Base-by-base conservation (phyloP, 2,329 filamentous ascomycete genomes). In the Blumeria graminis region DNA sequence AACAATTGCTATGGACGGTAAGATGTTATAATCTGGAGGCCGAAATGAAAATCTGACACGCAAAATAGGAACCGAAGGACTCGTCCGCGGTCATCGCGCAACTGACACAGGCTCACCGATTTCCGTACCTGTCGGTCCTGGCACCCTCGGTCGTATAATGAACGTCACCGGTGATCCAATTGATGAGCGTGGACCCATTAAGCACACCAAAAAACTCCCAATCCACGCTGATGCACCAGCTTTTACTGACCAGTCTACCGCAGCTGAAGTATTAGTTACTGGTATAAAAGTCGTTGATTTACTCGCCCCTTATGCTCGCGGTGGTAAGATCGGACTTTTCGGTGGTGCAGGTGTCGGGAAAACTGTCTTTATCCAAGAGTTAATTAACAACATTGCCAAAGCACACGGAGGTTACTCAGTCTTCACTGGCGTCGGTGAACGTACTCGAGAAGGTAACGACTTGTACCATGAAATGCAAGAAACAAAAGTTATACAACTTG, bases 381-480 rank as follows among this genome's bases (percentile, higher is more conserved):
- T 98, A 71, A 98, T 98, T 78, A 98, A 98, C 88, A 98, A 98
- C 84, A 96, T 98, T 71, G 92, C 92, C 76, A 96, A 96, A 82
- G 92, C 92, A 67, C 92, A 98, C 79, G 92, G 92, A 94, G 92
- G 92, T 94, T 98, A 94, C 86, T 98, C 92, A 65, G 92, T 98
- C 72, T 98, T 98, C 84, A 94, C 88, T 71, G 92, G 92, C 90
- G 92, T 98, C 75, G 92, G 92, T 73, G 92, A 98, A 84, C 90
- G 92, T 80, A 98, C 92, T 71, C 92, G 92, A 87, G 92, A 98
- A 83, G 92, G 92, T 81, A 98, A 98, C 82, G 92, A 98, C 83
- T 75, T 98, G 80, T 98, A 98, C 84, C 90, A 98, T 77, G 92
- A 98, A 82, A 98, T 98, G 92, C 92, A 96, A 80, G 90, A 98